A percentile compares a stretch with the other conserved stretches of the same genome.
Conservation (phyloP, 768 basidiomycete genomes). For the Lentinula sp. region DNA sequence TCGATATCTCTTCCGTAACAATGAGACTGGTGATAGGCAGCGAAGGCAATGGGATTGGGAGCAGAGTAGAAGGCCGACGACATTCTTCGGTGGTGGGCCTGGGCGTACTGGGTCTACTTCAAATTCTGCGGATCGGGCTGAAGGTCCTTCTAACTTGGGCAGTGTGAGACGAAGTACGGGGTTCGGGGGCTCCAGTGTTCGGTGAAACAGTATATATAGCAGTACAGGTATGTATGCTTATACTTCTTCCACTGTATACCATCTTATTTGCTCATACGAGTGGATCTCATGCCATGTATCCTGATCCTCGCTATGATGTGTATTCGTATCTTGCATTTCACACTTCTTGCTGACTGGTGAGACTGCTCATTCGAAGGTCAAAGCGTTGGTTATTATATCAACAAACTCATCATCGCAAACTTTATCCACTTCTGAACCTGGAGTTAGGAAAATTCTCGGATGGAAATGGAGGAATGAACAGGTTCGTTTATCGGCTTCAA, state of each 20-base stretch:
- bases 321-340: no score
- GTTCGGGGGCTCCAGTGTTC: slow-evolving; percentile 68
- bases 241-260: background rate
- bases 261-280: background rate
- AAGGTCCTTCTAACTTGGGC: slow-evolving; percentile 66
- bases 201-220: slow-evolving; percentile 29
- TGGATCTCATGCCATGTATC: no score
- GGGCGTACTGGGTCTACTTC: slow-evolving; percentile 17
- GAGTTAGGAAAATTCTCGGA: background rate
- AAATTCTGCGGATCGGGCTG: slow-evolving; percentile 48
- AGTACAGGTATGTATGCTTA: background rate
- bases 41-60: slow-evolving; percentile 53
- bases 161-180: slow-evolving; percentile 73
- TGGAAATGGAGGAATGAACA: background rate
- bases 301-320: no score
- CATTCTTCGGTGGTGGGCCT: slow-evolving; percentile 21
- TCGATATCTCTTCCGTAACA: slow-evolving; percentile 35
- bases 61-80: slow-evolving; percentile 21
- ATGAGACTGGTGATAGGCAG: slow-evolving; percentile 20
- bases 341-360: no score
- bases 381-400: no score
- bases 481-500: no score
- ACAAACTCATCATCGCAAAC: no score
- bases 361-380: no score
- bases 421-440: background rate